Evolutionary conservation across 2,329 filamentous ascomycete genomes (phyloP), one percentile per base, ranked within the genome.

Genomic region (Whalleya microplaca): DNA sequence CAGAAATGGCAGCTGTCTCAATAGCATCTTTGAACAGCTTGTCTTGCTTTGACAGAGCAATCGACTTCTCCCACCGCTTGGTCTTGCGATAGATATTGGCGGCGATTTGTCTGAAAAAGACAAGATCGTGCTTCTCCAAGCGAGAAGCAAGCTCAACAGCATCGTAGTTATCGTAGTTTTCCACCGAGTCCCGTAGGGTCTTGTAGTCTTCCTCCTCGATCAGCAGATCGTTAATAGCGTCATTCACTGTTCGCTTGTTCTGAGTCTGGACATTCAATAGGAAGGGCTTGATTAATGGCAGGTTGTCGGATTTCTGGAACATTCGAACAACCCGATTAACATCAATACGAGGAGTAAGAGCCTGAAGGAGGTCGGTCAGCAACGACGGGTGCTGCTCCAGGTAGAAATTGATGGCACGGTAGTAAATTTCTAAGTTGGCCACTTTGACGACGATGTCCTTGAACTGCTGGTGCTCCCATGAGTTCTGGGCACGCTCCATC

Each of bases 181-280:
- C 92, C 10, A 97, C 94, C 1, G 95, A 99, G 76, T 99, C 95
- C 51, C 92, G 90, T 23, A 99, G 84, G 16, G 94, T 97, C 87
- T 99, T 98, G 84, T 99, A 94, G 73, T 99, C 96, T 73, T 99
- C 96, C 75, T 99, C 95, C 76, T 99, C 95, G 58, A 99, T 99
- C 67, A 99, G 81, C 45, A 99, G 79, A 72, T 99, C 95, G 72
- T 99, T 97, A 77, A 99, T 96, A 21, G 95, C 95, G 71, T 96
- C 92, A 77, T 99, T 99, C 71, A 99, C 95, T 49, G 91, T 91
- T 64, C 92, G 91, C 87, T 99, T 99, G 83, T 99, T 99, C 78
- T 99, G 95, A 14, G 86, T 78, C 77, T 99, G 95, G 21, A 99
- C 96, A 67, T 92, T 97, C 56, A 99, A 85, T 67, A 99, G 80